Percentiles rank a stretch among this genome's conserved stretches.
These are phyloP conservation scores for Auriscalpium microsporum DNA, from an alignment of 768 basidiomycete species.

Conservation along the genomic window DNA sequence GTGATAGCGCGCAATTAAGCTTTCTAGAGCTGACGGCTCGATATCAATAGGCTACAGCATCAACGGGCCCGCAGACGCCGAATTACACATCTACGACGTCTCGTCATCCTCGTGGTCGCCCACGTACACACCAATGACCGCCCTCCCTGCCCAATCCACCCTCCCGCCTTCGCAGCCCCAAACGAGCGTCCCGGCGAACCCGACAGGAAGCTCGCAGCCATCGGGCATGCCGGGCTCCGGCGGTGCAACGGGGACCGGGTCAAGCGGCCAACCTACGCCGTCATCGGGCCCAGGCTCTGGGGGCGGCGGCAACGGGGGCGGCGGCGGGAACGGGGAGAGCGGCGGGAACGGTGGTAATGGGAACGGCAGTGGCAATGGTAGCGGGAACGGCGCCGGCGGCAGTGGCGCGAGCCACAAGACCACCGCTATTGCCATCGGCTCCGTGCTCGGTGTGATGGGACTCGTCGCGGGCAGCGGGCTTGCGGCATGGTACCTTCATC, in stretches of 20 bases:
- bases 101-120: constrained; percentile 28
- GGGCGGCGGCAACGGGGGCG: constrained; percentile 8
- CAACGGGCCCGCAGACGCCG: constrained; percentile 43
- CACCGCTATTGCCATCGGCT: constrained; percentile 49
- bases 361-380: constrained; percentile 6
- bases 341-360: constrained; percentile 11
- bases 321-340: constrained; percentile 9
- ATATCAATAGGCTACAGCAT: constrained; percentile 35
- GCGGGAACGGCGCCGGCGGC: constrained; percentile 17
- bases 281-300: background rate
- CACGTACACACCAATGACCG: constrained; percentile 29
- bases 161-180: constrained; percentile 18
- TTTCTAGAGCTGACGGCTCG: background rate
- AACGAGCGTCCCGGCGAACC: constrained; percentile 7
- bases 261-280: background rate
- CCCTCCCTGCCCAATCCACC: constrained; percentile 20
- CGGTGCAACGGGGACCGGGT: constrained; percentile 10
- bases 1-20: constrained; percentile 18
- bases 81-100: constrained; percentile 45
- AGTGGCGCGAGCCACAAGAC: constrained; percentile 4
- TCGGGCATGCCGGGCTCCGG: background rate
- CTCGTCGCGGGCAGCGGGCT: constrained; percentile 36
- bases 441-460: constrained; percentile 51
- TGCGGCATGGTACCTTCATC: constrained; percentile 38
- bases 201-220: background rate